Base-by-base conservation (phyloP, 805 yeast genomes). In the Cyberlindnera bimundalis region DNA sequence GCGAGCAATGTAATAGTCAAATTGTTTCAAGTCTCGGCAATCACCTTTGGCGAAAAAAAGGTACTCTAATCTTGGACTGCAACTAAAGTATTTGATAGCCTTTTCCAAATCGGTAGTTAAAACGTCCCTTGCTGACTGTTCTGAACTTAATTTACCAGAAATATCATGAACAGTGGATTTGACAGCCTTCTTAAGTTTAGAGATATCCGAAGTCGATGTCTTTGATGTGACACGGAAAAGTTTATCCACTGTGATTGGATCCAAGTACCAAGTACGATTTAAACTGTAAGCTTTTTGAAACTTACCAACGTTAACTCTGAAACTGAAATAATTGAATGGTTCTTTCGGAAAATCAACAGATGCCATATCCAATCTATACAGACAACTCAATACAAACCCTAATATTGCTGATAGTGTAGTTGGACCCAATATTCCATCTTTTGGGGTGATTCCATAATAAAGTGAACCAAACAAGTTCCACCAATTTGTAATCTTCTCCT, bases 361-460 rank as follows among this genome's bases (percentile, higher is more conserved):
- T 56, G 75, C 72, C 10, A 81, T 65, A 35, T 87, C 79, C 28
- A 91, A 56, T 48, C 88, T 76, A 37, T 74, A 71, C 35, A 79
- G 71, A 34, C 86, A 74, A 40, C 88, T 79, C 15, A 84, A 59
- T 0, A 87, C 75, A 53, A 87, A 76, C 33, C 97, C 93, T 8
- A 93, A 61, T 2, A 93, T 69, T 0, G 93, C 91, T 0, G 95
- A 74, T 0, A 89, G 85, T 0, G 95, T 78, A 3, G 76, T 67
- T 0, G 89, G 74, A 0, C 84, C 79, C 42, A 85, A 58, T 0
- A 71, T 60, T 0, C 83, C 84, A 42, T 76, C 78, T 42, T 67
- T 72, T 18, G 73, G 67, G 7, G 46, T 54, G 10, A 51, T 49
- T 4, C 60, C 51, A 40, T 54, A 65, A 35, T 58, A 76, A 5